Conservation (phyloP, 78 protist genomes). For the Dictyostelium citrinum region DNA sequence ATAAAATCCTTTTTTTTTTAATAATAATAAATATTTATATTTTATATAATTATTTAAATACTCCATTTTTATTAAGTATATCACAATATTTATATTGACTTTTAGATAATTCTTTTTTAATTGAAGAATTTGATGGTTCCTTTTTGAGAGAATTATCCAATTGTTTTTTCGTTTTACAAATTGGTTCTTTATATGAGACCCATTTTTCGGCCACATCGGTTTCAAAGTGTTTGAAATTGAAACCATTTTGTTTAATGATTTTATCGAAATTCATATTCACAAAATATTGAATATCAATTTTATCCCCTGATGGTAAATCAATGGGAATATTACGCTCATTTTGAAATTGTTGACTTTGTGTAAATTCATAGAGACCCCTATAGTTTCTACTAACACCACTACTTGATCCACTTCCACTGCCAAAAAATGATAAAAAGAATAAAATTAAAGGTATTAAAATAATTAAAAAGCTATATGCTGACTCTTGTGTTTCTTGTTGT, state of each 20-base stretch:
- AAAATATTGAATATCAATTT: conserved; percentile 16
- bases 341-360: background rate
- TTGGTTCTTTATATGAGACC: background rate
- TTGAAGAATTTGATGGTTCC: background rate
- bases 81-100: conserved; percentile 23
- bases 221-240: background rate
- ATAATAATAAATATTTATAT: background rate
- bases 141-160: background rate
- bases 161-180: background rate
- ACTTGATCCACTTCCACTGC: conserved; percentile 15
- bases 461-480: conserved; percentile 21
- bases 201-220: background rate
- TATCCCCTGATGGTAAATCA: background rate
- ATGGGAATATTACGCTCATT: background rate
- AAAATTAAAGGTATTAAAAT: conserved; percentile 41
- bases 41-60: background rate
- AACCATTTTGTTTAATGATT: background rate
- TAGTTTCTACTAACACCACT: background rate
- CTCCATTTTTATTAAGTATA: background rate
- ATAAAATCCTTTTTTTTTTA: background rate
- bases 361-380: background rate
- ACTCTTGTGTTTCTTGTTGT: conserved; percentile 21
- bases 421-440: conserved; percentile 9
- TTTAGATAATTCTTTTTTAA: background rate
- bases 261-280: background rate